phyloP scores from a whole-genome alignment of 345 rosid genomes.

The Turritis glabra region DNA sequence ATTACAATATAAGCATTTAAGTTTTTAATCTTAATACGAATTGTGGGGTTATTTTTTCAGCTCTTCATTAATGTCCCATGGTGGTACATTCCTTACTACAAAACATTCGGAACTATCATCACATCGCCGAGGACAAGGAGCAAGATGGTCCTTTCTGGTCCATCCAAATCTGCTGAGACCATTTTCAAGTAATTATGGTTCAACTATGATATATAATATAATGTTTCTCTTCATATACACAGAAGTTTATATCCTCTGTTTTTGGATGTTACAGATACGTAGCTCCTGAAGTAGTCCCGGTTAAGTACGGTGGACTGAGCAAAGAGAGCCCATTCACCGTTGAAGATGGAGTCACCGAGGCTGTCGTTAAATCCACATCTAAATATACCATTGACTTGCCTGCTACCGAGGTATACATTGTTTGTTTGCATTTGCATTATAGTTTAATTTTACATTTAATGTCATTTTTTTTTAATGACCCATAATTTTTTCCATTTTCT shows the following conservation, averaged over 20 bases:
- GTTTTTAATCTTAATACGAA: not conserved
- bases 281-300: slow-evolving; percentile 43
- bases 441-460: not conserved
- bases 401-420: slow-evolving; percentile 38
- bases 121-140: slow-evolving; percentile 92
- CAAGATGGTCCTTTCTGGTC: slow-evolving; percentile 86
- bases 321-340: slow-evolving; percentile 35
- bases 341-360: slow-evolving; percentile 37
- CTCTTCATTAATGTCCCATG: slow-evolving; percentile 96
- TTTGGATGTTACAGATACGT: slow-evolving; percentile 30
- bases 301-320: slow-evolving; percentile 44
- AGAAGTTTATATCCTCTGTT: slow-evolving; percentile 8
- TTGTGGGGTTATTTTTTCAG: slow-evolving; percentile 36
- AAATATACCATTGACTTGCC: slow-evolving; percentile 41
- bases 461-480: not conserved
- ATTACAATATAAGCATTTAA: not conserved
- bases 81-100: slow-evolving; percentile 91
- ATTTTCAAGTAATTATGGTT: slow-evolving; percentile 71
- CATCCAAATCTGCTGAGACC: slow-evolving; percentile 70
- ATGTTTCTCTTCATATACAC: not conserved
- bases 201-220: not conserved
- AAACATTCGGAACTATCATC: slow-evolving; percentile 69
- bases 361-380: slow-evolving; percentile 34
- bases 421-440: not conserved
- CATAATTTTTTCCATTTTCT: not conserved